Conservation (phyloP, 2,329 filamentous ascomycete species). For the Aspergillus calidoustus region DNA sequence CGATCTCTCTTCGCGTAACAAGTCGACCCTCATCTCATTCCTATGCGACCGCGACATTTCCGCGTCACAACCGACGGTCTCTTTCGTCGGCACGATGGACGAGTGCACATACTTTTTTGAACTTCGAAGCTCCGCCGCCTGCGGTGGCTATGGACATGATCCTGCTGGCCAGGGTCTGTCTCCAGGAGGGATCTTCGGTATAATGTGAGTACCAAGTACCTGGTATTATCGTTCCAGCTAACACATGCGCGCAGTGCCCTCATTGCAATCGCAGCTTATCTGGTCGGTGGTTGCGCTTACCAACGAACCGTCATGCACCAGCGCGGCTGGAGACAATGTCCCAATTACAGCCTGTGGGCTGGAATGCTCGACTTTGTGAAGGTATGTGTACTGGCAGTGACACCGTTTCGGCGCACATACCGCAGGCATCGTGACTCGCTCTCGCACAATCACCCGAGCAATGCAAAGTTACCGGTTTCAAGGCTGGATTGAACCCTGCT, state of each 20-base stretch:
- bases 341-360: constrained; percentile 92
- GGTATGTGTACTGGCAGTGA: constrained; percentile 62
- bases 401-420: constrained; percentile 37
- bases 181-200: constrained; percentile 80
- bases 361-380: constrained; percentile 82
- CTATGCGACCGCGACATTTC: constrained; percentile 85
- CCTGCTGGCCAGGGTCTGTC: constrained; percentile 62
- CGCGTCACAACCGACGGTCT: constrained; percentile 69
- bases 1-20: constrained; percentile 47
- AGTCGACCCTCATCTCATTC: constrained; percentile 89
- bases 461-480: constrained; percentile 35
- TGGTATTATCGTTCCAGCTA: background rate
- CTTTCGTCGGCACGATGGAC: constrained; percentile 87
- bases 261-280: constrained; percentile 81
- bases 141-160: constrained; percentile 67
- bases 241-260: constrained; percentile 46
- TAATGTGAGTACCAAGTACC: constrained; percentile 65
- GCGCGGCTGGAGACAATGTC: constrained; percentile 90
- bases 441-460: constrained; percentile 30
- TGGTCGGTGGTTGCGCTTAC: constrained; percentile 92
- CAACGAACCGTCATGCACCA: constrained; percentile 94
- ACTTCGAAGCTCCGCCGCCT: constrained; percentile 82
- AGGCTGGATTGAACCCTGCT: constrained; percentile 39
- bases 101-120: constrained; percentile 97
- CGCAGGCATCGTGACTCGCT: constrained; percentile 28